Base-by-base conservation (phyloP, 140 eudicot species). In the Bidens hawaiensis region DNA sequence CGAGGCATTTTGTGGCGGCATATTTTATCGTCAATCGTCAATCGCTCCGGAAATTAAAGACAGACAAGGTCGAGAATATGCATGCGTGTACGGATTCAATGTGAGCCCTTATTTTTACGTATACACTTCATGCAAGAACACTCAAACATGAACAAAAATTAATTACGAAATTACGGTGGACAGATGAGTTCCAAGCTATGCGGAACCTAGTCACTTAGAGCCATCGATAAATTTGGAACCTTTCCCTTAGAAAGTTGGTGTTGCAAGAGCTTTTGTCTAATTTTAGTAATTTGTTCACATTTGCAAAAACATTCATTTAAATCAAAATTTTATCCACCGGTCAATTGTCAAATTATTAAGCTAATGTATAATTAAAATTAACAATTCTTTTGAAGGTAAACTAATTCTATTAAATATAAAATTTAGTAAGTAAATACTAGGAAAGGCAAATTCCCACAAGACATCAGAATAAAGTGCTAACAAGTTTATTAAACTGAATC, bases 1-100 rank as follows among this genome's bases (percentile, higher is more conserved):
- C 0, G 77, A 18, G 5, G 13, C 34, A 24, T 72, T 64, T 12
- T 54, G 77, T 6, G 67, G 67, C 25, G 77, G 60, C 77, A 72
- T 72, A 54, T 42, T 72, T 22, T 5, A 11, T 22, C 30, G 16
- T 26, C 43, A n/a, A 10, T 10, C 30, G n/a, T n/a, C n/a, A 18
- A 54, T 25, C 0, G 34, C 56, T 16, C 13, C 22, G 13, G 6
- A 48, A 18, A 9, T 48, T 10, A 12, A n/a, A n/a, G n/a, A n/a
- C n/a, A n/a, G n/a, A n/a, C n/a, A n/a, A n/a, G n/a, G n/a, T n/a
- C n/a, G n/a, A n/a, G n/a, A n/a, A n/a, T n/a, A n/a, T n/a, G n/a
- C n/a, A n/a, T n/a, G n/a, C n/a, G n/a, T n/a, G n/a, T n/a, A n/a
- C 51, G n/a, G 21, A 50, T 51, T 54, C 68, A 41, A 27, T 50